These are phyloP conservation scores for Choanephora cucurbitarum DNA, from an alignment of 371 early-diverging fungal species.

Conservation along the genomic window DNA sequence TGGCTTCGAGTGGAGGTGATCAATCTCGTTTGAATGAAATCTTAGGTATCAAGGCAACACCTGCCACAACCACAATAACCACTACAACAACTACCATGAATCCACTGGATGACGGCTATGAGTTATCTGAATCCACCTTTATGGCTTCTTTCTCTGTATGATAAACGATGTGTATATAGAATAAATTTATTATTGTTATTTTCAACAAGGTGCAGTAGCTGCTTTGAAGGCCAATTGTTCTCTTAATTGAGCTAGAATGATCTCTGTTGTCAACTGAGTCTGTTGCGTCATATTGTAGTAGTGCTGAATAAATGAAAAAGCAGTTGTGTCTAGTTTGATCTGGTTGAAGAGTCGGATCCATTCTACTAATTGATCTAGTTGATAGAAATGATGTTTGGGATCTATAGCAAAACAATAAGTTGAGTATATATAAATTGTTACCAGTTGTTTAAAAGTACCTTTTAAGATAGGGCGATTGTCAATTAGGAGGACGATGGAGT, in stretches of 20 bases:
- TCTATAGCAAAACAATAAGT: conserved; percentile 4
- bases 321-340: neutral
- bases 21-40: conserved; percentile 56
- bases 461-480: conserved; percentile 15
- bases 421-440: neutral
- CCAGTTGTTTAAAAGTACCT: conserved; percentile 10
- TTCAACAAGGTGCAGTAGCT: conserved; percentile 7
- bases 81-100: too few species aligned
- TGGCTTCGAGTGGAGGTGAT: conserved; percentile 50
- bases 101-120: too few species aligned
- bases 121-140: too few species aligned
- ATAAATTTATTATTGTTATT: neutral
- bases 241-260: conserved; percentile 14
- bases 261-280: neutral
- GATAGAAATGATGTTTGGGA: too few species aligned
- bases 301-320: neutral
- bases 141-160: conserved; percentile 31
- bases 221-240: conserved; percentile 20
- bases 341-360: conserved; percentile 9
- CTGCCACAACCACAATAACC: conserved; percentile 14
- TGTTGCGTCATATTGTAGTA: conserved; percentile 18
- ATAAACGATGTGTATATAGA: too few species aligned
- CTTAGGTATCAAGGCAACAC: conserved; percentile 49
- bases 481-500: conserved; percentile 15
- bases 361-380: neutral